Conservation (phyloP, 2,329 filamentous ascomycete species). For the Penicillium griseofulvum region DNA sequence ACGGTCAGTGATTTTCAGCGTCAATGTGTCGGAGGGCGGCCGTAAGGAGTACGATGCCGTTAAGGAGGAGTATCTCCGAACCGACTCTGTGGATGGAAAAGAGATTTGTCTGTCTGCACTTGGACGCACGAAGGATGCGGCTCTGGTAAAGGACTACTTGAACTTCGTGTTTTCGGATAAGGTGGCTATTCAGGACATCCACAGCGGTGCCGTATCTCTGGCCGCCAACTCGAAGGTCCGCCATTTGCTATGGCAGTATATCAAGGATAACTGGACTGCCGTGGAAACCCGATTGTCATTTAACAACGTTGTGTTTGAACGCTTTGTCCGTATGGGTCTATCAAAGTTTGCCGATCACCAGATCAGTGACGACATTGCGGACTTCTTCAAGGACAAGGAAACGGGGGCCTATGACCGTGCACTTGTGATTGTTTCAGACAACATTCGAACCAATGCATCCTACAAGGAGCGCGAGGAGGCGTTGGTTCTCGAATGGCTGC, state of each 20-base stretch:
- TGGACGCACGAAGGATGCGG: constrained; percentile 67
- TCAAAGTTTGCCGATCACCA: constrained; percentile 72
- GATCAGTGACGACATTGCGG: constrained; percentile 70
- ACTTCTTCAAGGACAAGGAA: constrained; percentile 85
- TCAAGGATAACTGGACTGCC: constrained; percentile 77
- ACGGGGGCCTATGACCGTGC: constrained; percentile 83
- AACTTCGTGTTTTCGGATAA: constrained; percentile 76
- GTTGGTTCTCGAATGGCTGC: constrained; percentile 76
- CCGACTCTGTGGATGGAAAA: constrained; percentile 84
- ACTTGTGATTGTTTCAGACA: constrained; percentile 80
- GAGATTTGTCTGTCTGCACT: constrained; percentile 78
- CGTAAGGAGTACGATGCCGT: constrained; percentile 69
- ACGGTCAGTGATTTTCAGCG: constrained; percentile 74
- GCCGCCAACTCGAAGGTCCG: constrained; percentile 71
- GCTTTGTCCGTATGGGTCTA: constrained; percentile 76
- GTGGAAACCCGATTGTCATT: constrained; percentile 68
- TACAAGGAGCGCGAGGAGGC: constrained; percentile 76
- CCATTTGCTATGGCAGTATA: constrained; percentile 76
- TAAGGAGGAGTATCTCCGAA: constrained; percentile 79
- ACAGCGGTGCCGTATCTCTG: constrained; percentile 72
- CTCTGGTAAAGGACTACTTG: constrained; percentile 67
- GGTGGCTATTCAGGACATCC: constrained; percentile 84
- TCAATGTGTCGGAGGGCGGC: constrained; percentile 71
- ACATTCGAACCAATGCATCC: constrained; percentile 74
- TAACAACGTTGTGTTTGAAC: constrained; percentile 85